phyloP scores from a whole-genome alignment of 2,329 filamentous ascomycete species.

The Paraphoma chrysanthemicola region DNA sequence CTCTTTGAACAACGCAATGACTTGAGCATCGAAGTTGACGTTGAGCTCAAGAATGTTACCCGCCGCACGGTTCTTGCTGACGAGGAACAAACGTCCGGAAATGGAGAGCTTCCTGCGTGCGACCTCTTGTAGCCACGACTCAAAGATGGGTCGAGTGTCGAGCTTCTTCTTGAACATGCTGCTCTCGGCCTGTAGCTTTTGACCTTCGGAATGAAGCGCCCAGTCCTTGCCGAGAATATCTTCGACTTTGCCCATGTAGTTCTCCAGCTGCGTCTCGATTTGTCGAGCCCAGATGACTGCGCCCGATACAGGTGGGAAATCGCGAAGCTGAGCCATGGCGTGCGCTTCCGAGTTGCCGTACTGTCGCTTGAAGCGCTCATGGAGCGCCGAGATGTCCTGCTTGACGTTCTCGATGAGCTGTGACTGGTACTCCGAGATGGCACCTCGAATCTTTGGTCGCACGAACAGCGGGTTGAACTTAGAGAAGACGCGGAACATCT shows the following conservation, averaged over 20 bases:
- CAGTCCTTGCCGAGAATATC: conserved; percentile 94
- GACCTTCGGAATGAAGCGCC: conserved; percentile 91
- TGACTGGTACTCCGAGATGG: conserved; percentile 97
- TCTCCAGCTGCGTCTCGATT: conserved; percentile 93
- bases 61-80: conserved; percentile 85
- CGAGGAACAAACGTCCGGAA: conserved; percentile 88
- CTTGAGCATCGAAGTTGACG: conserved; percentile 96
- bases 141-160: conserved; percentile 90
- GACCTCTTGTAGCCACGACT: conserved; percentile 93
- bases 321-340: conserved; percentile 95
- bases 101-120: conserved; percentile 89
- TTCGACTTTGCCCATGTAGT: conserved; percentile 99
- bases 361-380: conserved; percentile 98
- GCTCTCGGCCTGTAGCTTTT: conserved; percentile 90
- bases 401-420: conserved; percentile 99
- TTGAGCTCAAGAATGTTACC: conserved; percentile 86
- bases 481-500: conserved; percentile 99
- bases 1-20: conserved; percentile 98
- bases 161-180: conserved; percentile 95
- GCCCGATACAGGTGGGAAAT: conserved; percentile 93
- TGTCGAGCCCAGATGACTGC: conserved; percentile 98
- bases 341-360: conserved; percentile 98
- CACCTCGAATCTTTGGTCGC: conserved; percentile 96
- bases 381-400: conserved; percentile 88
- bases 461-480: conserved; percentile 99